phyloP scores from a whole-genome alignment of 2,329 filamentous ascomycete species.

The Clonostachys rosea region DNA sequence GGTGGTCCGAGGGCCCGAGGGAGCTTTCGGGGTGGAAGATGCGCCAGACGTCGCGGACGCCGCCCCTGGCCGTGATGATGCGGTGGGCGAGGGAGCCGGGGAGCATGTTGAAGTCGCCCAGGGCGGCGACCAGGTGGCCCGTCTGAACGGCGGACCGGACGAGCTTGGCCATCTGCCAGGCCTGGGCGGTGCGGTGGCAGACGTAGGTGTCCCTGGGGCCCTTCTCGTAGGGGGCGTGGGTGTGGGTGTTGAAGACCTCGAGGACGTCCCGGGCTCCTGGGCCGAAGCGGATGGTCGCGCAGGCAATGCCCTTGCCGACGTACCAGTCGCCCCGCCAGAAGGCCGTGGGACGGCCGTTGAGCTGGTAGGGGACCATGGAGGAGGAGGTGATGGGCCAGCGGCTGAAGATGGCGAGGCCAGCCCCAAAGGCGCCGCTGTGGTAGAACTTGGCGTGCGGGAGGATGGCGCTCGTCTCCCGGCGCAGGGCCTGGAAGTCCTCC shows the following conservation, averaged over 20 bases:
- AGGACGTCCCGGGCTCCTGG: conserved; percentile 59
- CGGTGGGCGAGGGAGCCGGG: conserved; percentile 80
- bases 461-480: conserved; percentile 64
- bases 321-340: conserved; percentile 96
- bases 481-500: conserved; percentile 76
- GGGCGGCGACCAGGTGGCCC: conserved; percentile 76
- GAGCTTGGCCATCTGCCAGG: conserved; percentile 91
- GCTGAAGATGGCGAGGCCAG: conserved; percentile 82
- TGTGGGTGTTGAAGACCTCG: conserved; percentile 85
- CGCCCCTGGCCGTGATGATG: conserved; percentile 73
- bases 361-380: conserved; percentile 79
- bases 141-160: conserved; percentile 76
- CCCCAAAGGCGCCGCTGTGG: conserved; percentile 81
- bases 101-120: conserved; percentile 98
- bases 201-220: conserved; percentile 80
- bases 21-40: conserved; percentile 80
- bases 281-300: conserved; percentile 72
- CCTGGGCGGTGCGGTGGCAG: conserved; percentile 85
- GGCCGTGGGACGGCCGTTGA: conserved; percentile 89
- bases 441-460: conserved; percentile 94
- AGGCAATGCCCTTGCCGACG: conserved; percentile 90
- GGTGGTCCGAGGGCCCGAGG: conserved; percentile 66
- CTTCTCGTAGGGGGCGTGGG: conserved; percentile 80
- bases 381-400: conserved; percentile 91
- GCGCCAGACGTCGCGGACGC: conserved; percentile 80